Evolutionary conservation across 345 rosid genomes (phyloP).

Genomic region (Aethionema arabicum): DNA sequence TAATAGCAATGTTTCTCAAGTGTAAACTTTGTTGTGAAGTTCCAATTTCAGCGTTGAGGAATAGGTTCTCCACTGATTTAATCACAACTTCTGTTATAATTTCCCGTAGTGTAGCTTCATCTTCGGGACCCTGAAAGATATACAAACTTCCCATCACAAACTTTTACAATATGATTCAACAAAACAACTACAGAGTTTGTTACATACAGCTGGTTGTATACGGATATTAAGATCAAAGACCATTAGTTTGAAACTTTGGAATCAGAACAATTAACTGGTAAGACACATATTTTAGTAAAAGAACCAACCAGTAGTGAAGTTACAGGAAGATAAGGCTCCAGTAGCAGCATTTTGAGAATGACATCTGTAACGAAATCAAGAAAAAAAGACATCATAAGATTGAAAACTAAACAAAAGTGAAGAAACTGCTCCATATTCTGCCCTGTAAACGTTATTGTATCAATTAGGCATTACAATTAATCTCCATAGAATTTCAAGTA

Average conservation of each 20-base stretch:
- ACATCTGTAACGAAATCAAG: constrained; percentile 42
- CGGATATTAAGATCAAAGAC: neutral
- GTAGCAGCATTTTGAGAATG: constrained; percentile 54
- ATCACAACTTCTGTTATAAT: constrained; percentile 53
- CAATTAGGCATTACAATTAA: neutral
- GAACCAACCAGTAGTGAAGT: constrained; percentile 53
- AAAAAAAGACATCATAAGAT: constrained; percentile 17
- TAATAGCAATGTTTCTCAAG: constrained; percentile 53
- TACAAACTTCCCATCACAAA: constrained; percentile 21
- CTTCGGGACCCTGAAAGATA: constrained; percentile 50
- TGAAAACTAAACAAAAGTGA: constrained; percentile 9
- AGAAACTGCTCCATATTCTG: neutral
- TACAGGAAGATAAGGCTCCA: constrained; percentile 59
- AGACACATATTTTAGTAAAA: constrained; percentile 20
- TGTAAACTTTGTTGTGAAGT: constrained; percentile 31
- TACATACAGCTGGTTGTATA: neutral
- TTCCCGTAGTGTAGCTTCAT: constrained; percentile 48
- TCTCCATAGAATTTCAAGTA: neutral
- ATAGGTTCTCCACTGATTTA: constrained; percentile 42
- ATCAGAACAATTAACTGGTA: neutral
- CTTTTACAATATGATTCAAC: neutral
- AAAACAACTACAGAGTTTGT: constrained; percentile 3
- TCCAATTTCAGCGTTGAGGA: constrained; percentile 44
- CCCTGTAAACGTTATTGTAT: neutral
- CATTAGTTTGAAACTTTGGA: neutral